phyloP scores from a whole-genome alignment of 2,329 filamentous ascomycete species.

The Sporothrix variecibatus region DNA sequence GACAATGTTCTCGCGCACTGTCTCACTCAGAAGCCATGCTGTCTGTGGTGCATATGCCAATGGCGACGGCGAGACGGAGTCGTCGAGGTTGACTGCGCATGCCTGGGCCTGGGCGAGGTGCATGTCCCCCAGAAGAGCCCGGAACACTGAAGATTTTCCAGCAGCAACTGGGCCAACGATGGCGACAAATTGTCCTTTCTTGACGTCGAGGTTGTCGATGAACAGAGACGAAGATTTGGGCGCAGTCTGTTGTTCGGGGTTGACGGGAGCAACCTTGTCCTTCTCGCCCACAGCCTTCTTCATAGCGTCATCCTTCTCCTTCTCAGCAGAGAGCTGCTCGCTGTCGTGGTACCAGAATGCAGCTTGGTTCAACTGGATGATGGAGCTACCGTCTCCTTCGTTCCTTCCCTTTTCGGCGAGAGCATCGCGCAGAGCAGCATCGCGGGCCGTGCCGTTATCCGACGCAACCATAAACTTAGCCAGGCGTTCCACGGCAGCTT shows the following conservation, averaged over 20 bases:
- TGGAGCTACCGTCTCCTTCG: neutral
- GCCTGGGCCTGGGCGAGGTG: conserved; percentile 30
- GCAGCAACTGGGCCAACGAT: conserved; percentile 33
- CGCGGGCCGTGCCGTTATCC: conserved; percentile 16
- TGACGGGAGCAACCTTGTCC: neutral
- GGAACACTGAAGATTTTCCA: conserved; percentile 34
- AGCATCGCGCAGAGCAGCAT: conserved; percentile 16
- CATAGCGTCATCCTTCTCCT: conserved; percentile 1
- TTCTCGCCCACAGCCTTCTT: neutral
- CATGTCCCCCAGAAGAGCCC: conserved; percentile 34
- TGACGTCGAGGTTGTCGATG: conserved; percentile 22
- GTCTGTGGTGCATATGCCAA: conserved; percentile 36
- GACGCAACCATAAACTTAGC: conserved; percentile 32
- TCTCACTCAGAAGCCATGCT: conserved; percentile 70
- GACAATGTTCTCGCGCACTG: conserved; percentile 46
- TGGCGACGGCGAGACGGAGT: conserved; percentile 18
- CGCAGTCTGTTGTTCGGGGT: neutral
- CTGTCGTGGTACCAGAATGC: conserved; percentile 32
- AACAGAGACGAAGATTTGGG: neutral
- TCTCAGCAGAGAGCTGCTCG: conserved; percentile 5
- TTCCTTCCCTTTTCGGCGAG: conserved; percentile 11
- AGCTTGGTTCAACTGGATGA: conserved; percentile 30
- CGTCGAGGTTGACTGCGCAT: conserved; percentile 30
- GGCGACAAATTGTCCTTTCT: conserved; percentile 27
- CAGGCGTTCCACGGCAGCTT: conserved; percentile 33